These are phyloP conservation scores for Tricholoma sp. DNA, from an alignment of 768 basidiomycete species.

Conservation along the genomic window DNA sequence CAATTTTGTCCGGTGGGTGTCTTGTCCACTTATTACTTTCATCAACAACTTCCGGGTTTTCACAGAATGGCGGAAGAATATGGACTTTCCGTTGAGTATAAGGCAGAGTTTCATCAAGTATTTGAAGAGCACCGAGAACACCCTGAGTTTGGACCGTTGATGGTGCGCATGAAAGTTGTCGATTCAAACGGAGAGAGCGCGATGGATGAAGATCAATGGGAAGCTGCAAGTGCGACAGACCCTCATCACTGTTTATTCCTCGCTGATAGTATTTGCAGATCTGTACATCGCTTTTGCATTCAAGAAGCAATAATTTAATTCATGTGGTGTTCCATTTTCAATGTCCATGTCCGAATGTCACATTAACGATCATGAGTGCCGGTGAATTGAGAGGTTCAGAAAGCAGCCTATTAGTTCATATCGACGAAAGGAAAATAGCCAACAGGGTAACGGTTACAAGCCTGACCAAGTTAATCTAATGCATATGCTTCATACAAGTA, in stretches of 20 bases:
- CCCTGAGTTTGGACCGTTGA: constrained; percentile 75
- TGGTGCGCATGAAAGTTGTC: constrained; percentile 90
- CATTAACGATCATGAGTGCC: no score
- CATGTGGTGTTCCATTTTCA: background rate
- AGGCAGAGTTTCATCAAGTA: constrained; percentile 86
- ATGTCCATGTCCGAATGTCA: background rate
- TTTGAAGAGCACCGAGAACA: constrained; percentile 78
- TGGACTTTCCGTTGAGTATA: constrained; percentile 67
- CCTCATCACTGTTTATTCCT: background rate
- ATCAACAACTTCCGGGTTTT: background rate
- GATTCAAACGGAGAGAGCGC: constrained; percentile 80
- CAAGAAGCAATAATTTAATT: constrained; percentile 46
- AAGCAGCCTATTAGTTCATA: background rate
- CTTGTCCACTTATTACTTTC: constrained; percentile 15
- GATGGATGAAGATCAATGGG: constrained; percentile 96
- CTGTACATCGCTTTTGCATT: constrained; percentile 94
- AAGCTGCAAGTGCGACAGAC: constrained; percentile 85
- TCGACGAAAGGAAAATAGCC: background rate
- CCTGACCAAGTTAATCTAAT: background rate
- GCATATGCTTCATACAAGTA: constrained; percentile 6
- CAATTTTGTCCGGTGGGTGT: constrained; percentile 81
- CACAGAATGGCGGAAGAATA: constrained; percentile 81
- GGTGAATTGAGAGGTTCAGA: no score
- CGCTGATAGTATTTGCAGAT: constrained; percentile 43
- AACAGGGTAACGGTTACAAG: background rate